Base-by-base conservation (phyloP, 2,329 filamentous ascomycete species). In the Coniochaeta prunicola region DNA sequence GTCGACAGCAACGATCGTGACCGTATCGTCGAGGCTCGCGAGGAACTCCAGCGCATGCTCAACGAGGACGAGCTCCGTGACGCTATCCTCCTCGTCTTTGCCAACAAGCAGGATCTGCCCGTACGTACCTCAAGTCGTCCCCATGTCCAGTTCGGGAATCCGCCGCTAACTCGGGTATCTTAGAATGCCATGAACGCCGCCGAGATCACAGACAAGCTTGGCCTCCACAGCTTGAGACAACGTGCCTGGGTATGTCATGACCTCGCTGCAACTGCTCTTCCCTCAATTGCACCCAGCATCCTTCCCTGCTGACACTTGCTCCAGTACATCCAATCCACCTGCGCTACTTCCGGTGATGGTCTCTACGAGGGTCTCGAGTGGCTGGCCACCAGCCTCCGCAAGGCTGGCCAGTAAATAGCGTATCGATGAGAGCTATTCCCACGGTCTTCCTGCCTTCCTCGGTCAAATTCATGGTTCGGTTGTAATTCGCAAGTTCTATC, bases 131-230 rank as follows among this genome's bases (percentile, higher is more conserved):
- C 56, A n/a, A n/a, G n/a, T n/a, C n/a, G n/a, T n/a, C n/a, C n/a
- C n/a, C n/a, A n/a, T n/a, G n/a, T n/a, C n/a, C n/a, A n/a, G n/a
- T n/a, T n/a, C n/a, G n/a, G n/a, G 19, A 15, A 19, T 12, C 30
- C 15, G 34, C 36, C 21, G 64, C 74, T 71, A 67, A 73, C 66
- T 61, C 59, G 57, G 53, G 59, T n/a, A 40, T 19, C 48, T 63
- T 60, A 96, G 92, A 97, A 97, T 75, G 94, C 94, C 79, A 97
- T 97, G 94, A 97, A 96, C 80, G 93, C 94, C 72, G 93, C 94
- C 74, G 94, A 99, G 83, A 97, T 99, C 78, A 99, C 94, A 78
- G 93, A 99, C 83, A 97, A 97, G 88, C 91, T 99, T 78, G 94
- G 94, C 74, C 92, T 99, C 72, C 93, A 97, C 88, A 96, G 91